Conservation (phyloP, 805 yeast species). For the Metschnikowia reukaufii region DNA sequence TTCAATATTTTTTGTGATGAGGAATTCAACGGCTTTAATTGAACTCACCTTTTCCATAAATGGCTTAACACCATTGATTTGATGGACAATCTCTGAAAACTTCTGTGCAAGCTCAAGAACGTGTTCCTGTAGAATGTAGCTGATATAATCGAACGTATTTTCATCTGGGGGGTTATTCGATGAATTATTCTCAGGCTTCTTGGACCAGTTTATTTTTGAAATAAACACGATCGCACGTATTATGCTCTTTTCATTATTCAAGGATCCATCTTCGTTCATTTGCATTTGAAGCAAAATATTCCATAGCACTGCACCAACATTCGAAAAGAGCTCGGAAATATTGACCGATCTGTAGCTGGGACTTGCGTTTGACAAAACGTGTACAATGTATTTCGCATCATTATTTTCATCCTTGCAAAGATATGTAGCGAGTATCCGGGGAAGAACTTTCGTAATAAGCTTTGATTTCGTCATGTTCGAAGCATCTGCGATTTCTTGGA, state of each 20-base stretch:
- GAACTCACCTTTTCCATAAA: slow-evolving; percentile 70
- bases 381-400: slow-evolving; percentile 50
- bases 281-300: slow-evolving; percentile 33
- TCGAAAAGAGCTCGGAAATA: slow-evolving; percentile 35
- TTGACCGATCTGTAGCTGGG: slow-evolving; percentile 43
- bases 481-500: slow-evolving; percentile 61
- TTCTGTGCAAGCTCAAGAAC: slow-evolving; percentile 74
- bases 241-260: slow-evolving; percentile 36
- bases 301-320: slow-evolving; percentile 42
- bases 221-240: slow-evolving; percentile 44
- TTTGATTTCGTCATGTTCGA: slow-evolving; percentile 46
- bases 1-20: slow-evolving; percentile 58
- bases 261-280: slow-evolving; percentile 28
- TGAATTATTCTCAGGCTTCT: slow-evolving; percentile 11
- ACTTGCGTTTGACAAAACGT: slow-evolving; percentile 52
- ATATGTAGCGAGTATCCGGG: slow-evolving; percentile 57
- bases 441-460: slow-evolving; percentile 48
- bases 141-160: slow-evolving; percentile 26
- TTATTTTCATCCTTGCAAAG: slow-evolving; percentile 51
- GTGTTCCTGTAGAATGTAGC: slow-evolving; percentile 47
- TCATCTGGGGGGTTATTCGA: slow-evolving; percentile 12
- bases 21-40: slow-evolving; percentile 68
- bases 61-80: slow-evolving; percentile 68
- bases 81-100: slow-evolving; percentile 78
- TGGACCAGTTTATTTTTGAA: slow-evolving; percentile 28